Conservation (phyloP, 1,139 yeast genomes). For the Protomyces inouyei region DNA sequence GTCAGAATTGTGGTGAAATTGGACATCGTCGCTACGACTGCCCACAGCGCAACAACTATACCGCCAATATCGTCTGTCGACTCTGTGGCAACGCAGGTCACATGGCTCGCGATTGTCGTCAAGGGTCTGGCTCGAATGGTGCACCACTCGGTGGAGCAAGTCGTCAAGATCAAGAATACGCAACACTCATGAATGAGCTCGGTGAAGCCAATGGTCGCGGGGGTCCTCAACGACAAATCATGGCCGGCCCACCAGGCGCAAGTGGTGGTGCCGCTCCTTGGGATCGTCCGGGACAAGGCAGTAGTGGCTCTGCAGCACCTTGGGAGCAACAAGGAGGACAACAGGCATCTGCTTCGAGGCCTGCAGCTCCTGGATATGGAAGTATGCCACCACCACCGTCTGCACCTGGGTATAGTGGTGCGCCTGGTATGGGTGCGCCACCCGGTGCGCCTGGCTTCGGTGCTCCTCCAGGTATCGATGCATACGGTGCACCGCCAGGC, state of each 20-base stretch:
- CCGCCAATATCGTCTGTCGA: constrained; percentile 62
- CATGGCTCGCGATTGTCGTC: constrained; percentile 78
- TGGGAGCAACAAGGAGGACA: constrained; percentile 15
- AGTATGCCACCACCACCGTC: constrained; percentile 24
- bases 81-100: constrained; percentile 82
- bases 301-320: not conserved
- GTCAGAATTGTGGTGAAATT: constrained; percentile 55
- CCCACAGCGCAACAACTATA: constrained; percentile 52
- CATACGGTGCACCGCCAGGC: constrained; percentile 29
- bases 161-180: constrained; percentile 48
- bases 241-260: constrained; percentile 13
- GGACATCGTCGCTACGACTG: constrained; percentile 63
- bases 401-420: constrained; percentile 14
- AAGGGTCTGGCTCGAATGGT: constrained; percentile 34
- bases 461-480: constrained; percentile 23
- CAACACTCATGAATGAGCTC: constrained; percentile 50
- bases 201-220: constrained; percentile 18
- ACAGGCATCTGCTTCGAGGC: constrained; percentile 3
- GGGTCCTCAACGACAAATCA: constrained; percentile 1
- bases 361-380: constrained; percentile 11
- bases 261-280: constrained; percentile 18
- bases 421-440: constrained; percentile 26
- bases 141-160: constrained; percentile 32
- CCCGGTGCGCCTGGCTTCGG: constrained; percentile 23
- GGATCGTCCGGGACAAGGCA: constrained; percentile 10